Evolutionary conservation across 108 stramenopile genomes (phyloP), one percentile per base, ranked within the genome.

Genomic region (Nannochloropsis gaditana): DNA sequence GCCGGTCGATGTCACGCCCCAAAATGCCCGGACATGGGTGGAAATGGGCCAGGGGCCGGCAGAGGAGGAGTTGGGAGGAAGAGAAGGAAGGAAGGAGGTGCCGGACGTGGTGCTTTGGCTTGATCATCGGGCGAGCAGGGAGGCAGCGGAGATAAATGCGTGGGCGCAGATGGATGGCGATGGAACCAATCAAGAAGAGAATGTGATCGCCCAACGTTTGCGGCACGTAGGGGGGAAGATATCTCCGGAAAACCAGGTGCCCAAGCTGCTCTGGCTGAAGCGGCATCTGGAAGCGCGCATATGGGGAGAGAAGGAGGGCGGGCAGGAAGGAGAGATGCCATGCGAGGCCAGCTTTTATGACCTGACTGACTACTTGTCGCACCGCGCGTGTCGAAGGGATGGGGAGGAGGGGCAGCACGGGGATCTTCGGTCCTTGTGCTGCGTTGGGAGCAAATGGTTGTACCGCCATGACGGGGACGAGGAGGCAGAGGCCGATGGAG

Each of bases 171-270:
- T 15, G 59, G 59, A 73, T n/a, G 59, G 59, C 59, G 3, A 2
- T 73, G 59, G 6, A 15, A 2, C 31, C 31, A 31, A n/a, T 15
- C 19, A 73, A n/a, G 59, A 6, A 6, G 59, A n/a, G n/a, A 73
- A 73, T n/a, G 59, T n/a, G 4, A n/a, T 73, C 4, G 59, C 59
- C 3, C 15, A 6, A 15, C 59, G 45, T 9, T 45, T 87, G 44
- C 80, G 41, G 3, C 17, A 2, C n/a, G 87, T 87, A 5, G 87
- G 87, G 45, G 87, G 84, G 31, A 59, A 42, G 42, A 42, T 87
- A n/a, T 84, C 83, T 17, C 84, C 87, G 21, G 87, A 87, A 44
- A 84, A 84, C 47, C 79, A 87, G 84, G 42, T 87, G 41, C 87
- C 87, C 43, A 87, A 87, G 45, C 21, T 87, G 21, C 3, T 80